These are phyloP conservation scores for Candida awuae DNA, from an alignment of 805 yeast genomes.

Conservation along the genomic window DNA sequence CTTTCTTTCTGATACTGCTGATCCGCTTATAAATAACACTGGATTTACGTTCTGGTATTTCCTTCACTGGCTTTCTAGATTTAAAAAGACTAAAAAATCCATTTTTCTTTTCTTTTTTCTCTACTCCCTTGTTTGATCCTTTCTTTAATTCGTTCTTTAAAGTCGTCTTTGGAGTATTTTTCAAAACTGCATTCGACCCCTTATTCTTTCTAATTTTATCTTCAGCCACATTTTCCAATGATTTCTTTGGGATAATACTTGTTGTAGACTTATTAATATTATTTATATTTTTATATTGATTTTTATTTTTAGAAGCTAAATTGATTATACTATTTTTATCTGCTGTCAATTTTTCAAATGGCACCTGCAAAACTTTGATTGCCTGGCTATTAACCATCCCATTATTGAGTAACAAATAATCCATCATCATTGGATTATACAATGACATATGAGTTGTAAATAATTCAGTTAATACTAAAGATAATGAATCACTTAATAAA, in stretches of 20 bases:
- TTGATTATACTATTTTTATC: conserved; percentile 6
- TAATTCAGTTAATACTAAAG: conserved; percentile 32
- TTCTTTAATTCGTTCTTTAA: not conserved
- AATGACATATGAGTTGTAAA: conserved; percentile 29
- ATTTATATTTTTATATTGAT: conserved; percentile 11
- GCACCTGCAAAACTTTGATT: not conserved
- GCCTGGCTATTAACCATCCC: conserved; percentile 16
- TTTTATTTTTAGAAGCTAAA: conserved; percentile 6
- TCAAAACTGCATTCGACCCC: too few relatives aligned
- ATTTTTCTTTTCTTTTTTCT: conserved; percentile 1
- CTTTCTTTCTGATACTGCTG: not conserved
- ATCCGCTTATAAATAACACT: conserved; percentile 1
- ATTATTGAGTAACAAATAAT: conserved; percentile 26
- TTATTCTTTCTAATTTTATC: not conserved
- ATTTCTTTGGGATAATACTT: conserved; percentile 12
- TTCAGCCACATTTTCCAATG: conserved; percentile 13
- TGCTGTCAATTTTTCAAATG: not conserved
- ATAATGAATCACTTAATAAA: conserved; percentile 31
- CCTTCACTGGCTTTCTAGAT: not conserved
- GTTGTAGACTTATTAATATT: conserved; percentile 8
- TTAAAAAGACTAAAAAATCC: conserved; percentile 7
- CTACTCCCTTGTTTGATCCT: not conserved
- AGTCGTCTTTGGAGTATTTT: too few relatives aligned
- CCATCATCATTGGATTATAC: conserved; percentile 26
- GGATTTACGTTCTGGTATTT: not conserved